Percentiles rank a stretch among this genome's conserved stretches.
phyloP scores from a whole-genome alignment of 1,139 yeast genomes.

The Lodderomyces oxycetoniae region DNA sequence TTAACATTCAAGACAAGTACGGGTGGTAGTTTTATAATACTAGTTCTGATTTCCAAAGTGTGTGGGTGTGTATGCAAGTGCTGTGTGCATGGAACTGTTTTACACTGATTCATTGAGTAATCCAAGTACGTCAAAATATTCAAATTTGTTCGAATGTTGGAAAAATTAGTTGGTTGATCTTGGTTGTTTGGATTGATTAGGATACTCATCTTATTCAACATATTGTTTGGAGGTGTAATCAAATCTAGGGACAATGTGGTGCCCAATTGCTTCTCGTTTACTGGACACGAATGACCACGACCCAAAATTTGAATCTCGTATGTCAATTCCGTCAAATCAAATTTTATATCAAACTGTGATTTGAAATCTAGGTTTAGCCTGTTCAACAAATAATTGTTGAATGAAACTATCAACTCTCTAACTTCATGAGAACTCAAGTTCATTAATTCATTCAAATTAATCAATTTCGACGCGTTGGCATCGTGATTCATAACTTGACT shows the following conservation, averaged over 20 bases:
- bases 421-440: slow-evolving; percentile 32
- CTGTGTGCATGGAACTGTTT: slow-evolving; percentile 39
- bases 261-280: slow-evolving; percentile 26
- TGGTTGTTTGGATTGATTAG: slow-evolving; percentile 17
- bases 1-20: slow-evolving; percentile 60
- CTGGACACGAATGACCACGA: slow-evolving; percentile 27
- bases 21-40: slow-evolving; percentile 54
- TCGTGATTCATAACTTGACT: slow-evolving; percentile 42
- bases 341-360: slow-evolving; percentile 17
- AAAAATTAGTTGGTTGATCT: slow-evolving; percentile 8
- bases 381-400: slow-evolving; percentile 57
- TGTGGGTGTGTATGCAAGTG: slow-evolving; percentile 31
- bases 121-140: slow-evolving; percentile 48
- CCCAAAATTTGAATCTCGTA: slow-evolving; percentile 41
- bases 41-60: slow-evolving; percentile 46
- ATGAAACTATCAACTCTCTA: slow-evolving; percentile 45
- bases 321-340: slow-evolving; percentile 19
- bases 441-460: slow-evolving; percentile 46
- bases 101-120: slow-evolving; percentile 51
- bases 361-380: slow-evolving; percentile 46
- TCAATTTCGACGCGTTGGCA: slow-evolving; percentile 47
- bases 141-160: slow-evolving; percentile 15
- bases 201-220: slow-evolving; percentile 24
- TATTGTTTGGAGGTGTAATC: slow-evolving; percentile 28
- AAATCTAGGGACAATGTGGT: slow-evolving; percentile 26